Base-by-base conservation (phyloP, 2,329 filamentous ascomycete species). In the Lasiodiplodia hormozganensis region DNA sequence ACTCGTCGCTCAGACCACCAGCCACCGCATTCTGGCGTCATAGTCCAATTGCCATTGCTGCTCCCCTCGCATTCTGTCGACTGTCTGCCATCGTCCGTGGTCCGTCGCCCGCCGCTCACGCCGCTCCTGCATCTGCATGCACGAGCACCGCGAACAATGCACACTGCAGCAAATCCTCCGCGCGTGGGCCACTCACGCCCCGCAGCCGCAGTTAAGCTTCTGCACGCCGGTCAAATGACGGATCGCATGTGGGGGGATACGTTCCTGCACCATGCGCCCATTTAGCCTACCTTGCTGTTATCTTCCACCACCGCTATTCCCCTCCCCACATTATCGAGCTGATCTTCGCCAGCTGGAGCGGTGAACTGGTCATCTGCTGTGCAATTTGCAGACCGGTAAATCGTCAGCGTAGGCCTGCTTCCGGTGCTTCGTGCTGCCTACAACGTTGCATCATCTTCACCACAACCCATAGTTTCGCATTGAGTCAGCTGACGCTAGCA, bases 1-100 rank as follows among this genome's bases (percentile, higher is more conserved):
- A 64, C 60, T 64, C 60, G 60, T 31, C 58, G 47, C 60, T 64
- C 60, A 64, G 47, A 64, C 60, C 60, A 53, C 60, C 60, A 52
- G 60, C 60, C 60, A 64, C 60, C 60, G 60, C 60, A 38, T 40
- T n/a, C 47, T 64, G 28, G 28, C 60, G 60, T 64, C 60, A 64
- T 64, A 28, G 43, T 25, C 10, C 58, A 56, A 38, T 56, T 56
- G 58, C 40, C n/a, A 47, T 31, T 23, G 2, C 2, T 21, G 47
- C 60, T 18, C 28, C 6, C 23, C 51, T 47, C 34, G 51, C 62
- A 65, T 53, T 54, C 40, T 62, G 58, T 40, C 21, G 2, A 25
- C 58, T 47, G 60, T 23, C 23, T 53, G 38, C 28, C 25, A 21
- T 58, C 51, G 43, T 28, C 28, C 28, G 6, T 28, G 28, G 28